Conservation (phyloP, 306 rosid species). For the Dalbergia oliveri region DNA sequence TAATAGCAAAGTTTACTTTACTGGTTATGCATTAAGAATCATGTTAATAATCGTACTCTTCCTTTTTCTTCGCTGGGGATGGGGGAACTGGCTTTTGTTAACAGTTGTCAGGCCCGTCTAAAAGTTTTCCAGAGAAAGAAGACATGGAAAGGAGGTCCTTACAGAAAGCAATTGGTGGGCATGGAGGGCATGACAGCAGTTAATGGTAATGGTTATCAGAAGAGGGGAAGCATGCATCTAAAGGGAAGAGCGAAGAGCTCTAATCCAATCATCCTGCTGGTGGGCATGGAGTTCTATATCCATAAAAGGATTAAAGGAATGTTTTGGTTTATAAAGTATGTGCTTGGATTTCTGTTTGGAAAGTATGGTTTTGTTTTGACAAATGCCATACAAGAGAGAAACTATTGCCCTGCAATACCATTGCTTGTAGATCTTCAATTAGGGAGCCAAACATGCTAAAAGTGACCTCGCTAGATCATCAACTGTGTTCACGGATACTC, state of each 20-base stretch:
- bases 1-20: constrained; percentile 21
- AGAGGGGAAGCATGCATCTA: not conserved
- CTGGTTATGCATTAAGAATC: constrained; percentile 20
- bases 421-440: too few relatives aligned
- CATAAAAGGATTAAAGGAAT: not conserved
- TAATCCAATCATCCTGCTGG: not conserved
- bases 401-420: too few relatives aligned
- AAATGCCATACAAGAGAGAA: too few relatives aligned
- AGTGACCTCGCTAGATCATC: constrained; percentile 1
- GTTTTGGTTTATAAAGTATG: not conserved
- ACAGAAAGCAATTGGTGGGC: constrained; percentile 45
- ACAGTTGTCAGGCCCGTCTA: constrained; percentile 64
- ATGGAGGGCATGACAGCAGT: not conserved
- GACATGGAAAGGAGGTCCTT: constrained; percentile 75
- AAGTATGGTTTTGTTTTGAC: too few relatives aligned
- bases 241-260: not conserved
- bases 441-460: not conserved
- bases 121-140: constrained; percentile 73
- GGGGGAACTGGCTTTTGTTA: constrained; percentile 35
- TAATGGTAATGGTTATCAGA: constrained; percentile 4
- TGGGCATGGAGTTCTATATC: not conserved
- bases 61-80: constrained; percentile 20
- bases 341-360: too few relatives aligned
- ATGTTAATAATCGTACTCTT: constrained; percentile 26
- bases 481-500: not conserved